These are phyloP conservation scores for Aspergillus sp. DNA, from an alignment of 2,329 filamentous ascomycete species.

Conservation along the genomic window DNA sequence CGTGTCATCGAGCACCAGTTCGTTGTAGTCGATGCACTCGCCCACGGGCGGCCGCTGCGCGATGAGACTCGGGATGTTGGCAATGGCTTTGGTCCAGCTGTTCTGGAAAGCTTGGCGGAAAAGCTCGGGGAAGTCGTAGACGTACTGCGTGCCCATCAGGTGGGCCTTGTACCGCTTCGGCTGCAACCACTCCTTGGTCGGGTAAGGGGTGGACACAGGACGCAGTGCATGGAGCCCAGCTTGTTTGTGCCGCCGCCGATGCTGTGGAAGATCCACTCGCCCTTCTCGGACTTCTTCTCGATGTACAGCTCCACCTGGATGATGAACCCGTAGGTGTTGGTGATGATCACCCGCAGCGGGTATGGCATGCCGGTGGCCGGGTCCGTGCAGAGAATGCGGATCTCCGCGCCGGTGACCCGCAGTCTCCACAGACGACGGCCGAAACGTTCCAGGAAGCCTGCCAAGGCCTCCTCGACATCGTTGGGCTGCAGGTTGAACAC, in stretches of 20 bases:
- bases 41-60: slow-evolving; percentile 76
- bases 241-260: slow-evolving; percentile 91
- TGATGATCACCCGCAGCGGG: slow-evolving; percentile 91
- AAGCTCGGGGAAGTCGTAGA: slow-evolving; percentile 98
- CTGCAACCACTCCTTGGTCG: slow-evolving; percentile 97
- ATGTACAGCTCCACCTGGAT: slow-evolving; percentile 97
- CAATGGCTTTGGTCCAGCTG: slow-evolving; percentile 71
- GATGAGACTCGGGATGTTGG: slow-evolving; percentile 63
- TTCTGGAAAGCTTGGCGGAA: slow-evolving; percentile 98
- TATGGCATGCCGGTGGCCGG: slow-evolving; percentile 73
- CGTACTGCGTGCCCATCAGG: slow-evolving; percentile 97
- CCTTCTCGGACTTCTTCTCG: slow-evolving; percentile 96
- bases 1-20: slow-evolving; percentile 88
- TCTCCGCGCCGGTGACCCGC: slow-evolving; percentile 93
- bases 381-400: slow-evolving; percentile 96
- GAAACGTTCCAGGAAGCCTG: slow-evolving; percentile 93
- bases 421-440: slow-evolving; percentile 92
- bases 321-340: slow-evolving; percentile 95
- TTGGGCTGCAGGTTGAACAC: slow-evolving; percentile 85
- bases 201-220: slow-evolving; percentile 83
- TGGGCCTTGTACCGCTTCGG: slow-evolving; percentile 99
- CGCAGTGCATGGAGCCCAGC: slow-evolving; percentile 92
- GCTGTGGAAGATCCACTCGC: slow-evolving; percentile 97
- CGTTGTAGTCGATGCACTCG: slow-evolving; percentile 87
- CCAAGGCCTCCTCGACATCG: slow-evolving; percentile 87